A percentile compares a stretch with the other conserved stretches of the same genome.
Evolutionary conservation across 805 yeast genomes (phyloP).

Genomic region (Nakazawaea sp.): DNA sequence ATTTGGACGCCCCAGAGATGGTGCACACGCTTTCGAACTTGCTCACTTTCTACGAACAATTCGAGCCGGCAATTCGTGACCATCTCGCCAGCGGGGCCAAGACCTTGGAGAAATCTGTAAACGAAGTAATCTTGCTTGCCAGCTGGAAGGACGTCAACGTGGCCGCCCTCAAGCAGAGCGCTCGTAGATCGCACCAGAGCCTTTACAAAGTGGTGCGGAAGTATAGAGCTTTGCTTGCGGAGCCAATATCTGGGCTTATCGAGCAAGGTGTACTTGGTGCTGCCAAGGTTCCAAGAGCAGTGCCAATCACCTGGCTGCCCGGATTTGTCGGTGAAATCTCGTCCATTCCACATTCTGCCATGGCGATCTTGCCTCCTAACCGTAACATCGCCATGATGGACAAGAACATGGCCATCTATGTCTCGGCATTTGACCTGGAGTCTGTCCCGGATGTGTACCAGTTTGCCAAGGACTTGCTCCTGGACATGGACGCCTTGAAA

Average conservation of each 20-base stretch:
- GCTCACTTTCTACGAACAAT: conserved; percentile 61
- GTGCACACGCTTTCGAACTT: conserved; percentile 48
- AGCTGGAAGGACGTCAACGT: conserved; percentile 97
- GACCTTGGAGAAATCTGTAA: conserved; percentile 66
- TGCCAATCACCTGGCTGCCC: not conserved
- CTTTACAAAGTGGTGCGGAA: conserved; percentile 80
- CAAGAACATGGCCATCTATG: conserved; percentile 49
- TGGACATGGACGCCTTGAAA: conserved; percentile 55
- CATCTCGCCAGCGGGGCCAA: conserved; percentile 39
- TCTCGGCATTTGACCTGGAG: conserved; percentile 19
- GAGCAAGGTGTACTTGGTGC: conserved; percentile 44
- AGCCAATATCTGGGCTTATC: conserved; percentile 45
- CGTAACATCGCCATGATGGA: conserved; percentile 41
- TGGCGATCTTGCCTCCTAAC: conserved; percentile 38
- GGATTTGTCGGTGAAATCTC: conserved; percentile 2
- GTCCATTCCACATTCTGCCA: conserved; percentile 18
- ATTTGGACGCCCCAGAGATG: conserved; percentile 20
- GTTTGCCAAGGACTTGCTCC: conserved; percentile 46
- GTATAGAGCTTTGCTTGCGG: conserved; percentile 58
- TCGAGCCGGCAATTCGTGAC: conserved; percentile 39
- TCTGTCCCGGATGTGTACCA: conserved; percentile 42
- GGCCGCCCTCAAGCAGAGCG: conserved; percentile 90
- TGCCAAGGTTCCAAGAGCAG: conserved; percentile 1
- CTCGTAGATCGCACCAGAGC: conserved; percentile 78
- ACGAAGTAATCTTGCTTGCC: conserved; percentile 81